Base-by-base conservation (phyloP, 2,329 filamentous ascomycete species). In the Diaporthe caulivora region DNA sequence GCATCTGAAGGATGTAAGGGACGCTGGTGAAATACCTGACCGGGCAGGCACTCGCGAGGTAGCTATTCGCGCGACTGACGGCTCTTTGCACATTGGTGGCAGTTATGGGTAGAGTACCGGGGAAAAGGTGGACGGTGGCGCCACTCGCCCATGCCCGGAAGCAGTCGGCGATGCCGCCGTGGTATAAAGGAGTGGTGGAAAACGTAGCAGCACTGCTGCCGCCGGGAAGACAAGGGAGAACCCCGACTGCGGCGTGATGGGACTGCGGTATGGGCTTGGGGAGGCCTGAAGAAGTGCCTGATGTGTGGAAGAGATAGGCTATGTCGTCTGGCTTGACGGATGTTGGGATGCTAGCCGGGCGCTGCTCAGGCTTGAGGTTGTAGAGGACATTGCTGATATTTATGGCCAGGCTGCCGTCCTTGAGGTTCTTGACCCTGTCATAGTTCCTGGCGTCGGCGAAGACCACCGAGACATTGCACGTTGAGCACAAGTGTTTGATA, bases 151-250 rank as follows among this genome's bases (percentile, higher is more conserved):
- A 92, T 0, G 90, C 86, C 65, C 91, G 83, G 58, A 92, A 87
- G 26, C 89, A 85, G 78, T 93, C 91, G 1, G 91, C 89, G 11
- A 92, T 84, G 0, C 91, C 91, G 1, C 91, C 91, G 76, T 92
- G 90, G 75, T 92, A 93, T 0, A 93, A 83, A 0, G 91, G 91
- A 3, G 91, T 93, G 0, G 90, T 92, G 0, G 90, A 91, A 76
- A 92, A 92, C 0, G 89, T 91, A 0, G 89, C 87, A 2, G 82
- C 78, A 3, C 81, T 68, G 0, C 77, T 54, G 0, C 80, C 79
- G 5, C 80, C 76, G 0, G 77, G 75, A 11, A 92, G 84, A 3
- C 80, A 80, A 10, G 90, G 89, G 0, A 92, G 82, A 0, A 88
- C 88, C 2, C 87, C 87, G 4, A 90, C 85, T 3, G 87, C 88